Evolutionary conservation across 2,329 filamentous ascomycete species (phyloP).

Genomic region (Pseudogymnoascus sp.): DNA sequence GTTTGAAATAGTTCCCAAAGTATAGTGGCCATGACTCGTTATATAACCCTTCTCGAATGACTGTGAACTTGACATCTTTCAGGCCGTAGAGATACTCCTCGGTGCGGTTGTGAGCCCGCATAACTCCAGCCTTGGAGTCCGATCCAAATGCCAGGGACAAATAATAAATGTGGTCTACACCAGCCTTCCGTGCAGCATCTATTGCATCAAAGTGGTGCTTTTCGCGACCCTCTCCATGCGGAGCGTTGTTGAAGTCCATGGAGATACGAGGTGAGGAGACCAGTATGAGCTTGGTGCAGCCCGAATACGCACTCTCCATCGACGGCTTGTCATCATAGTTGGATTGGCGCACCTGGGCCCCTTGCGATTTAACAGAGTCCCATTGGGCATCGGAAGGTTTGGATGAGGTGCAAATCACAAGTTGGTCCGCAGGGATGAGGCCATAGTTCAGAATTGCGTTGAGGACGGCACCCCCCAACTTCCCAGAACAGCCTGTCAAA

Average conservation of each 20-base stretch:
- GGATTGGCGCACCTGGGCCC: conserved; percentile 15
- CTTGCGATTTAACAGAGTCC: conserved; percentile 20
- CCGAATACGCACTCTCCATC: conserved; percentile 11
- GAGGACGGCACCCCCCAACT: conserved; percentile 17
- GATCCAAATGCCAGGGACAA: conserved; percentile 24
- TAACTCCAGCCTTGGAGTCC: conserved; percentile 15
- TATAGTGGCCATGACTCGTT: conserved; percentile 23
- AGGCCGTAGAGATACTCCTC: conserved; percentile 17
- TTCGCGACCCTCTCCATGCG: conserved; percentile 17
- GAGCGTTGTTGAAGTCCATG: conserved; percentile 35
- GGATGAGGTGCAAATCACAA: conserved; percentile 19
- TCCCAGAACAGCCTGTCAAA: conserved; percentile 17
- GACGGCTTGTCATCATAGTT: conserved; percentile 14
- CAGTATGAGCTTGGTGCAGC: conserved; percentile 26
- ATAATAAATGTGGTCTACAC: conserved; percentile 29
- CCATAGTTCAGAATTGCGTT: conserved; percentile 14
- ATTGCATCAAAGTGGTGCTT: conserved; percentile 18
- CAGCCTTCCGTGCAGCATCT: conserved; percentile 26
- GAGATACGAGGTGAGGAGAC: conserved; percentile 24
- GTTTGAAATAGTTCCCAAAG: conserved; percentile 17
- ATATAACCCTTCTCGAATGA: conserved; percentile 22
- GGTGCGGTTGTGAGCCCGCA: conserved; percentile 18
- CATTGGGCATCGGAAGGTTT: conserved; percentile 25
- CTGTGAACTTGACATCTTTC: conserved; percentile 15
- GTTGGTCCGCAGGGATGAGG: conserved; percentile 13